These are phyloP conservation scores for Nigrospora osmanthi DNA, from an alignment of 2,329 filamentous ascomycete species.

Conservation along the genomic window DNA sequence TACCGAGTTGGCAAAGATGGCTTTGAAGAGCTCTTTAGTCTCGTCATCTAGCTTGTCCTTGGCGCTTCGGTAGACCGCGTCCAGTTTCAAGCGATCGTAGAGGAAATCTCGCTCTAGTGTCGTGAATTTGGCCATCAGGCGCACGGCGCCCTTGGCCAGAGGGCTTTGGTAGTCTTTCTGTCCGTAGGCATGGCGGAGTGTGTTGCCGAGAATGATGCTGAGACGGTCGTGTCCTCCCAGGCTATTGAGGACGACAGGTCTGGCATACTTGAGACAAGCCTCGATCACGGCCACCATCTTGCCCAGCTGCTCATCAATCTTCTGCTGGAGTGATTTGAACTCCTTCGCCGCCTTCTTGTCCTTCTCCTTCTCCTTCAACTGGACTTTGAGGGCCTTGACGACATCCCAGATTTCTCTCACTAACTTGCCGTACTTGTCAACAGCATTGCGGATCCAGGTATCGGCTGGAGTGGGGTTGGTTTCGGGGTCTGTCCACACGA, in stretches of 20 bases:
- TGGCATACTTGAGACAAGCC: slow-evolving; percentile 44
- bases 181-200: slow-evolving; percentile 46
- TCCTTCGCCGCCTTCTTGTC: slow-evolving; percentile 23
- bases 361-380: slow-evolving; percentile 27
- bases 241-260: slow-evolving; percentile 48
- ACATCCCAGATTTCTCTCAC: slow-evolving; percentile 39
- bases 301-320: slow-evolving; percentile 35
- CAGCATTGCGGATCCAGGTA: slow-evolving; percentile 34
- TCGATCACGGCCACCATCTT: slow-evolving; percentile 43
- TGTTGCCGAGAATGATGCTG: slow-evolving; percentile 44
- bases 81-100: slow-evolving; percentile 57
- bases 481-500: slow-evolving; percentile 15
- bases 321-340: slow-evolving; percentile 15
- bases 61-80: slow-evolving; percentile 56
- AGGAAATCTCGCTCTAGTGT: slow-evolving; percentile 52
- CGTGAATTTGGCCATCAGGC: slow-evolving; percentile 54
- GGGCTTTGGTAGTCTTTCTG: slow-evolving; percentile 43
- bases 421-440: slow-evolving; percentile 42
- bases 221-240: slow-evolving; percentile 50
- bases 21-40: slow-evolving; percentile 35
- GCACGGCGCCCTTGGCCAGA: slow-evolving; percentile 46
- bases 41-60: slow-evolving; percentile 56
- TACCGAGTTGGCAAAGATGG: slow-evolving; percentile 22
- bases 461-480: slow-evolving; percentile 14
- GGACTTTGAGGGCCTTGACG: slow-evolving; percentile 38